Evolutionary conservation across 352 stramenopile genomes (phyloP).

Genomic region (Phytophthora hibernalis): DNA sequence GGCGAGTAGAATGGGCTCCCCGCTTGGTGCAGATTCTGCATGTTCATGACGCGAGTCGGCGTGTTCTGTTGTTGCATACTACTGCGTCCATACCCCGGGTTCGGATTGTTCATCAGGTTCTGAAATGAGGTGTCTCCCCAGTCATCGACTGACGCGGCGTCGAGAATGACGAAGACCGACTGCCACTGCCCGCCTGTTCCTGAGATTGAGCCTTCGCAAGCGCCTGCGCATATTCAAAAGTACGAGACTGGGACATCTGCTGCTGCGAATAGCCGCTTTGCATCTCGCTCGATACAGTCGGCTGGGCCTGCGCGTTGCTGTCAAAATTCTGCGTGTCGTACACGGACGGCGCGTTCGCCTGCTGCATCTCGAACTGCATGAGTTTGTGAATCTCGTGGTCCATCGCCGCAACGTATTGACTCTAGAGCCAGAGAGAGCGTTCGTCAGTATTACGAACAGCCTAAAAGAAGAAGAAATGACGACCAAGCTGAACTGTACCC

Average conservation of each 20-base stretch:
- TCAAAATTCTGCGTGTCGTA: conserved; percentile 28
- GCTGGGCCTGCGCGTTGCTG: conserved; percentile 16
- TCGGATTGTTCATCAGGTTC: conserved; percentile 44
- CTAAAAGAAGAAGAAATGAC: conserved; percentile 22
- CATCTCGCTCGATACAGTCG: conserved; percentile 17
- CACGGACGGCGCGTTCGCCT: conserved; percentile 22
- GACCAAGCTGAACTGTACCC: conserved; percentile 36
- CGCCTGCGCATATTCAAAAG: conserved; percentile 42
- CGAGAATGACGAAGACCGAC: conserved; percentile 22
- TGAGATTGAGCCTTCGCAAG: conserved; percentile 41
- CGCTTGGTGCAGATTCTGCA: conserved; percentile 26
- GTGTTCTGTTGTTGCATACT: conserved; percentile 28
- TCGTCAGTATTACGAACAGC: not conserved
- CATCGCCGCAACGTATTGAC: conserved; percentile 58
- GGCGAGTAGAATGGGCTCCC: conserved; percentile 26
- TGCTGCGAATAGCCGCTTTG: conserved; percentile 28
- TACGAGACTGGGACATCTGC: conserved; percentile 36
- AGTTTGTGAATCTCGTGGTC: conserved; percentile 73
- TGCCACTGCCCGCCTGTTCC: conserved; percentile 8
- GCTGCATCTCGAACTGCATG: conserved; percentile 56
- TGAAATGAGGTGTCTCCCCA: conserved; percentile 52
- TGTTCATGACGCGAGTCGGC: conserved; percentile 19
- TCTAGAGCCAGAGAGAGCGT: conserved; percentile 38
- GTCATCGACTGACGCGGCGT: conserved; percentile 24
- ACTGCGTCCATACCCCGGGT: conserved; percentile 12